A percentile compares a stretch with the other conserved stretches of the same genome.
Conservation (phyloP, 2,329 filamentous ascomycete genomes). For the Grosmannia huntii region DNA sequence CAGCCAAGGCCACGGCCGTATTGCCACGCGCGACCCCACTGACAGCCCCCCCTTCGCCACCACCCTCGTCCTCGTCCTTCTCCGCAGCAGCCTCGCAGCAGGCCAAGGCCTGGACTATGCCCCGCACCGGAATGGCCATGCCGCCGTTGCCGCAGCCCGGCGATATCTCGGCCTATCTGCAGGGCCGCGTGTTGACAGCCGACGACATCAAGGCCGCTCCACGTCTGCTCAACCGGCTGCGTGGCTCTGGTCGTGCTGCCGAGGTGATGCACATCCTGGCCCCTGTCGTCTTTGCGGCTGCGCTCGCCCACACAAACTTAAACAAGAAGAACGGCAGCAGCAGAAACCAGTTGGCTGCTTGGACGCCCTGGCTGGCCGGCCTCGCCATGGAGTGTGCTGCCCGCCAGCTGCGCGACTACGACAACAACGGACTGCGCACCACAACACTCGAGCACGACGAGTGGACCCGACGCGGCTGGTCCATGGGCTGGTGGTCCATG, state of each 20-base stretch:
- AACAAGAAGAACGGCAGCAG: slow-evolving; percentile 16
- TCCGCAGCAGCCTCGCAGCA: slow-evolving; percentile 23
- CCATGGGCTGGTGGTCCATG: slow-evolving; percentile 92
- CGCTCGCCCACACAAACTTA: slow-evolving; percentile 48
- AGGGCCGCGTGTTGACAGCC: slow-evolving; percentile 81
- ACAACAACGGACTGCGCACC: slow-evolving; percentile 52
- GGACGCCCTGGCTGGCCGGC: slow-evolving; percentile 86
- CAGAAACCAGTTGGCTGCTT: slow-evolving; percentile 45
- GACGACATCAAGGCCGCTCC: slow-evolving; percentile 93
- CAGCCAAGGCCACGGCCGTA: not conserved
- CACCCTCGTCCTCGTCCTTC: slow-evolving; percentile 1
- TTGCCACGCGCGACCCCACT: too few species aligned
- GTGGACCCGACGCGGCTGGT: slow-evolving; percentile 76
- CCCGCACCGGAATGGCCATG: slow-evolving; percentile 76
- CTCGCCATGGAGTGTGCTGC: slow-evolving; percentile 77
- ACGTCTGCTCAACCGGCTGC: slow-evolving; percentile 70
- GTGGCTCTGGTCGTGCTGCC: slow-evolving; percentile 60
- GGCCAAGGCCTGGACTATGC: slow-evolving; percentile 72
- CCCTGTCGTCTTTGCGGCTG: slow-evolving; percentile 74
- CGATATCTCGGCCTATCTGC: slow-evolving; percentile 77
- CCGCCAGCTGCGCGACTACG: slow-evolving; percentile 61
- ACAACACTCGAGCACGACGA: slow-evolving; percentile 85
- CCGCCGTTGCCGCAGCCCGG: slow-evolving; percentile 69
- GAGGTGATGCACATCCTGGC: slow-evolving; percentile 88
- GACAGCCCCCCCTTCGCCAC: not conserved